Base-by-base conservation (phyloP, 768 basidiomycete genomes). In the Erythrobasidium yunnanense region DNA sequence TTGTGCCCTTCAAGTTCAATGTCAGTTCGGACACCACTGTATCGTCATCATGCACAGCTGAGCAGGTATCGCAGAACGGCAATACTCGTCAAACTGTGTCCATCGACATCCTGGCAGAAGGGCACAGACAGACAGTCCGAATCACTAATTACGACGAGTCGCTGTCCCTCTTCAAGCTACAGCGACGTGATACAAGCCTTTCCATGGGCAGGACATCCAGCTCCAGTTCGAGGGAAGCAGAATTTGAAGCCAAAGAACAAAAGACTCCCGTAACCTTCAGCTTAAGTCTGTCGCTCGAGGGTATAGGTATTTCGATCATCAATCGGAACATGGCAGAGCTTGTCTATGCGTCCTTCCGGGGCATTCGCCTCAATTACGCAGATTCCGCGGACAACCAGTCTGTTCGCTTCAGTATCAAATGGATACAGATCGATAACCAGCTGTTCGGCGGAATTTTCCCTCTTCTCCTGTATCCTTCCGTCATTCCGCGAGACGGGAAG, bases 361-460 rank as follows among this genome's bases (percentile, higher is more conserved):
- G 81, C 15, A 79, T 97, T 62, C 85, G 86, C 71, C 81, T 96
- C 67, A 88, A 90, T 71, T 97, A 92, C 76, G 82, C 81, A 45
- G 83, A 87, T 72, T 92, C 85, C 73, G 77, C 82, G 0, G 80
- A 85, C 35, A 85, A 88, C 4, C 89, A 92, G 72, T 82, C 87
- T 1, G 79, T 91, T 57, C 88, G 83, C 52, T 38, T 97, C 34
- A 83, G 86, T 6, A 87, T 86, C 73, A 88, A 87, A n/a, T 85
- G 81, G 71, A 80, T 99, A 11, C 92, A 97, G 75, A 82, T 97
- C 66, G 95, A 99, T 78, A 99, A 97, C 74, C 95, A 99, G 74
- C 82, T 99, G 13, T 93, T 97, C 67, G 95, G 97, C 66, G 92
- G 90, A 18, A 74, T 92, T 13, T 99, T 85, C 79, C 91, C 95